Evolutionary conservation across 208 protist species (phyloP).

Genomic region (Porcisia deanei): DNA sequence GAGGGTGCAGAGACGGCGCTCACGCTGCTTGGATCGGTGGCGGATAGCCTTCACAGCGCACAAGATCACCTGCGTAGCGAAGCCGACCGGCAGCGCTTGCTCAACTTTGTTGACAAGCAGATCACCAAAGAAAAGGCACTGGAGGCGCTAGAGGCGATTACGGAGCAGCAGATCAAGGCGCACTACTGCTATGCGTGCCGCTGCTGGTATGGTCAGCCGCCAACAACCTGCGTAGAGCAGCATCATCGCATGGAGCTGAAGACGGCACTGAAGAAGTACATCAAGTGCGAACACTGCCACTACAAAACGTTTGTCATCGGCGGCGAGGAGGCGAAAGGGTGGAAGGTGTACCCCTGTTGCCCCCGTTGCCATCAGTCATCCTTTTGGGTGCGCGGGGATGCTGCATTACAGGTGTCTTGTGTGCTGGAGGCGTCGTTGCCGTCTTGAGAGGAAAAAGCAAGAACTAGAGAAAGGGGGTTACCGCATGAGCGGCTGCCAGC

Average conservation of each 20-base stretch:
- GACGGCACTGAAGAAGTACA: slow-evolving; percentile 58
- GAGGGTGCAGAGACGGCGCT: background rate
- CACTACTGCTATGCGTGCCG: slow-evolving; percentile 70
- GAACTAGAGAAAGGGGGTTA: too few relatives aligned
- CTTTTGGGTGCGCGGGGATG: slow-evolving; percentile 56
- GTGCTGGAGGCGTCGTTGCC: slow-evolving; percentile 12
- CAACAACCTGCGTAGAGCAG: slow-evolving; percentile 50
- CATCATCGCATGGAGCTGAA: slow-evolving; percentile 52
- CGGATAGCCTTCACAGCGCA: slow-evolving; percentile 42
- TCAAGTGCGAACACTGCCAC: slow-evolving; percentile 72
- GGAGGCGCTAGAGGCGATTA: slow-evolving; percentile 44
- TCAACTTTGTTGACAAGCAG: slow-evolving; percentile 49
- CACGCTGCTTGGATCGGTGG: slow-evolving; percentile 35
- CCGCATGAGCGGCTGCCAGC: background rate
- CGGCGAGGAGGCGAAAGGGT: slow-evolving; percentile 55
- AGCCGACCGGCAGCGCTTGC: slow-evolving; percentile 38
- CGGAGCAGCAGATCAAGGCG: slow-evolving; percentile 57
- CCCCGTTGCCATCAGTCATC: slow-evolving; percentile 59
- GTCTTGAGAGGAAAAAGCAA: background rate
- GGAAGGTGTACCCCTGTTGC: slow-evolving; percentile 63
- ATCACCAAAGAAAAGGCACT: slow-evolving; percentile 63
- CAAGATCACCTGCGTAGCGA: slow-evolving; percentile 54
- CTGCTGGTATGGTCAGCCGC: slow-evolving; percentile 53
- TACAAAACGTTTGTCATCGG: slow-evolving; percentile 76
- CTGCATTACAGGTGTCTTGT: slow-evolving; percentile 46